Evolutionary conservation across 768 basidiomycete species (phyloP), one percentile per base, ranked within the genome.

Genomic region (Boletus vermiculosoides): DNA sequence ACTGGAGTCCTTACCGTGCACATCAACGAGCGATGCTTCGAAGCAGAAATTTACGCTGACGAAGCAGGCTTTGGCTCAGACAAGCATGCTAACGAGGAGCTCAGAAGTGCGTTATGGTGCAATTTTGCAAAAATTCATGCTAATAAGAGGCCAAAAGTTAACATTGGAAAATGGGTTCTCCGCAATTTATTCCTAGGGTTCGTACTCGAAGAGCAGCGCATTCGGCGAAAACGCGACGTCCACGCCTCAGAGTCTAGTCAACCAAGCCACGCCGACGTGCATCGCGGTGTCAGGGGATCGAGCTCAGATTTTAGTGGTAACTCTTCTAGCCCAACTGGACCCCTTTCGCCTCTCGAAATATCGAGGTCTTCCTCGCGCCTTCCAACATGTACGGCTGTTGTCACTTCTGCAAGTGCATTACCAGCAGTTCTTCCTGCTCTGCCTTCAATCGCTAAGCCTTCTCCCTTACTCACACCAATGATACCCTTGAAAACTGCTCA

Each of bases 31-130:
- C 80, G 84, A 46, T 92, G 87, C 56, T 98, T 98, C 69, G 95
- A 98, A 54, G 90, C 92, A 7, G 97, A 99, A 73, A 85, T 96
- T 2, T 98, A 95, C 68, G 90, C 91, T 13, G 95, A 98, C 67
- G 94, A 98, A 68, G 83, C 89, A 40, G 92, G 91, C 20, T 86
- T 85, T 66, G 76, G 74, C 0, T 72, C 77, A 28, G 83, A 87
- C 52, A 80, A 80, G 6, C 76, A 80, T 10, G 85, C 85, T 60
- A 83, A 77, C 45, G 92, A 94, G 53, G 96, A 98, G 65, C 77
- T 84, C 16, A 85, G 94, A 71, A 66, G 96, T 94, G 63, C 68
- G 89, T 82, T 40, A 30, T 40, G 50, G 51, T 30, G 23, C 28
- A 34, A 54, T 37, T 58, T 57, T 54, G 34, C 33, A n/a, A 30